Conservation (phyloP, 1,139 yeast genomes). For the Saccharomyces pastorianus region DNA sequence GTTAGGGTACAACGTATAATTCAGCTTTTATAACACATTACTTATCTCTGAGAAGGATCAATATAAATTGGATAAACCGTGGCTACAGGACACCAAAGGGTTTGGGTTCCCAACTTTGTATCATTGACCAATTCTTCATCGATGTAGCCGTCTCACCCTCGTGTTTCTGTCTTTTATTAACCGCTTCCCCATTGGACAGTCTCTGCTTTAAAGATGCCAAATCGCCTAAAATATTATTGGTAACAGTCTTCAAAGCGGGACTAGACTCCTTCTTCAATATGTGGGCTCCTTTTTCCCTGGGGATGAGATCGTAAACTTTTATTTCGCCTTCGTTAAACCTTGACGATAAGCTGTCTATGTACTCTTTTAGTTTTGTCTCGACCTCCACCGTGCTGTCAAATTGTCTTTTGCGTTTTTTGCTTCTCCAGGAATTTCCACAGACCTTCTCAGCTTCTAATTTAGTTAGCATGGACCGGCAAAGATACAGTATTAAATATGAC, state of each 20-base stretch:
- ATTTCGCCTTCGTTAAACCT: constrained; percentile 6
- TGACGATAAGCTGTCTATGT: constrained; percentile 16
- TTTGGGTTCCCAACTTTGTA: constrained; percentile 37
- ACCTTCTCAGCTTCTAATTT: constrained; percentile 1
- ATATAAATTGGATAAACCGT: not conserved
- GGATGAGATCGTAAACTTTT: constrained; percentile 6
- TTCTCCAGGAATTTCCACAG: not conserved
- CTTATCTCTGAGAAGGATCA: not conserved
- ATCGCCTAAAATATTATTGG: constrained; percentile 24
- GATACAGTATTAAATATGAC: not conserved
- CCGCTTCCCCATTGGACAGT: constrained; percentile 8
- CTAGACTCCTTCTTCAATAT: constrained; percentile 12
- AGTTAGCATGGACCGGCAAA: not conserved
- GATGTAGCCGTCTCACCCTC: not conserved
- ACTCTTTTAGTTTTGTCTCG: constrained; percentile 26
- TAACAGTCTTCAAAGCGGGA: constrained; percentile 29
- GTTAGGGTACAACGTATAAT: not conserved
- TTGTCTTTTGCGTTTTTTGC: not conserved
- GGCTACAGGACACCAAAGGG: constrained; percentile 38
- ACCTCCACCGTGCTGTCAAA: constrained; percentile 28
- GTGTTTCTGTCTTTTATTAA: constrained; percentile 1
- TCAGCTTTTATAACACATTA: not conserved
- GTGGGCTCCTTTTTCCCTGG: constrained; percentile 4
- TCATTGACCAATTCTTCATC: constrained; percentile 20
- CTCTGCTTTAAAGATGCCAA: constrained; percentile 28